A percentile compares a stretch with the other conserved stretches of the same genome.
These are phyloP conservation scores for Tuber microsphaerosporum DNA, from an alignment of 495 filamentous ascomycete genomes.

Conservation along the genomic window DNA sequence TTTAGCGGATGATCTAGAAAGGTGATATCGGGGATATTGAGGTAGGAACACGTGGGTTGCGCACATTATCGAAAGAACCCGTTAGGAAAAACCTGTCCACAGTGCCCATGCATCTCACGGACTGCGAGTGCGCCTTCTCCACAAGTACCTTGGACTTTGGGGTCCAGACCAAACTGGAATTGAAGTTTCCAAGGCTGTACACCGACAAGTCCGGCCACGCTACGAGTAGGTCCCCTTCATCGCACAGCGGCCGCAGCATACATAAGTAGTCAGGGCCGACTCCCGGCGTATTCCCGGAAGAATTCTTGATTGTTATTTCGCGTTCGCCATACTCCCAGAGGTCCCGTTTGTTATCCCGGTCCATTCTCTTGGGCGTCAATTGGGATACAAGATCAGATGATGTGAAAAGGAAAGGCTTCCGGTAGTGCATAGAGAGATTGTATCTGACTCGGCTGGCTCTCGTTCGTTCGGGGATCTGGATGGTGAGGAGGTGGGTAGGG, in stretches of 20 bases:
- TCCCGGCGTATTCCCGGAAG: slow-evolving; percentile 15
- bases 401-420: slow-evolving; percentile 33
- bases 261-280: slow-evolving; percentile 24
- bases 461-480: slow-evolving; percentile 27
- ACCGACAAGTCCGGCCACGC: slow-evolving; percentile 32
- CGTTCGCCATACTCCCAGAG: slow-evolving; percentile 32
- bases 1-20: slow-evolving; percentile 5
- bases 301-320: slow-evolving; percentile 34
- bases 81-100: slow-evolving; percentile 33
- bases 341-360: slow-evolving; percentile 30
- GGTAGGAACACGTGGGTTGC: not conserved
- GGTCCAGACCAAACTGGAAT: slow-evolving; percentile 28
- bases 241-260: slow-evolving; percentile 22
- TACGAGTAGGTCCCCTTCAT: slow-evolving; percentile 32
- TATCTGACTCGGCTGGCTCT: not conserved
- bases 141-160: slow-evolving; percentile 28
- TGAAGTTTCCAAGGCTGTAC: slow-evolving; percentile 32
- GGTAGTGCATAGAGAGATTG: slow-evolving; percentile 35
- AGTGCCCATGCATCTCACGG: slow-evolving; percentile 30
- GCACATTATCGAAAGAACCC: slow-evolving; percentile 32
- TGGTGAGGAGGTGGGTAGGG: slow-evolving; percentile 30
- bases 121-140: slow-evolving; percentile 20
- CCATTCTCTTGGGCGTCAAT: slow-evolving; percentile 29
- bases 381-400: slow-evolving; percentile 34
- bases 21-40: not conserved